Evolutionary conservation across 768 basidiomycete genomes (phyloP).

Genomic region (Lactarius deliciosus): DNA sequence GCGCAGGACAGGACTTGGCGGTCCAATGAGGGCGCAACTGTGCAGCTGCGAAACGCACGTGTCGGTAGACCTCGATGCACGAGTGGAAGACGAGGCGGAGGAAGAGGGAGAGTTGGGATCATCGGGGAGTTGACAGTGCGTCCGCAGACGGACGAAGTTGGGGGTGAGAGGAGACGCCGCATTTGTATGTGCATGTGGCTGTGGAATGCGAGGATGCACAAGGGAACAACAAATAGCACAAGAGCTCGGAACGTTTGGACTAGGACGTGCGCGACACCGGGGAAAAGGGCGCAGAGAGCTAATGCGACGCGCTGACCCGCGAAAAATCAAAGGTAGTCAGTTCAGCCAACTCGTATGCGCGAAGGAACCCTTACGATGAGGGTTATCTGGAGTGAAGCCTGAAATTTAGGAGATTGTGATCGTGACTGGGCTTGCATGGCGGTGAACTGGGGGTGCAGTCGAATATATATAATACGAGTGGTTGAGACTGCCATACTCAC

Average conservation of each 20-base stretch:
- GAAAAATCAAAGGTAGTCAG: not conserved
- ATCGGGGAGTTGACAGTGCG: not conserved
- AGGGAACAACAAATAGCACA: conserved; percentile 9
- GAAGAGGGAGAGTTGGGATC: no score
- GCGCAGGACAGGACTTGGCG: not conserved
- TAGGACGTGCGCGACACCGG: not conserved
- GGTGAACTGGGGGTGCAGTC: not conserved
- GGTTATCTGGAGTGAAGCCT: not conserved
- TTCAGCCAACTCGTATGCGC: not conserved
- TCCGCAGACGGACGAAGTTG: not conserved
- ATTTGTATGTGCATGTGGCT: conserved; percentile 15
- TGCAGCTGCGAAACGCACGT: not conserved
- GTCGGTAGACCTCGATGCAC: not conserved
- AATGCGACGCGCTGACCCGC: conserved; percentile 1
- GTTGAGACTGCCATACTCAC: not conserved
- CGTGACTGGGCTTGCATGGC: not conserved
- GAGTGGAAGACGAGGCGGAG: not conserved
- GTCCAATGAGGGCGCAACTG: not conserved
- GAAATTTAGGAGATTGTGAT: not conserved
- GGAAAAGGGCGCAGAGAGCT: not conserved
- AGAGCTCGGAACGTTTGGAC: not conserved
- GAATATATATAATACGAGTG: not conserved
- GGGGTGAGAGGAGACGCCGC: not conserved
- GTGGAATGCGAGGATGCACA: conserved; percentile 9
- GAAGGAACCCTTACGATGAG: conserved; percentile 10